phyloP scores from a whole-genome alignment of 371 early-diverging fungal species.

The Mortierella sp. region DNA sequence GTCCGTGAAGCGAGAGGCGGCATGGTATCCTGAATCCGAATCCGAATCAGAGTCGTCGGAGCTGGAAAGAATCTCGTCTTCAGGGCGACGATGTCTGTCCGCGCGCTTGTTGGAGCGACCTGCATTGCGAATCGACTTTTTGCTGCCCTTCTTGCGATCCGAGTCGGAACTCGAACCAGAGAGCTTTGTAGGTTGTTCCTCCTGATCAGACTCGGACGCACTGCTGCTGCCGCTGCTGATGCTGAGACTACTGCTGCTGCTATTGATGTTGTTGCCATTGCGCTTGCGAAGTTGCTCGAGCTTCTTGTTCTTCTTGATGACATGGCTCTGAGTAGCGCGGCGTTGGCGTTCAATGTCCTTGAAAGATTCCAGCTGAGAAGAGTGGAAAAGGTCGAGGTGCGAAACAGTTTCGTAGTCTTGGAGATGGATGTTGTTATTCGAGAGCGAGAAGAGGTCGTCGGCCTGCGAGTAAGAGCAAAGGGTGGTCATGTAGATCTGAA shows the following conservation, averaged over 20 bases:
- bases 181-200: not conserved
- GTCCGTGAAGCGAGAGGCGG: not conserved
- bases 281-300: slow-evolving; percentile 10
- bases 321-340: slow-evolving; percentile 12
- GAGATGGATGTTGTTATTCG: not conserved
- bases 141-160: slow-evolving; percentile 4
- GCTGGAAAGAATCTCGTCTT: slow-evolving; percentile 8
- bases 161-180: not conserved
- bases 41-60: not conserved
- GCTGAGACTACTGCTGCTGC: not conserved
- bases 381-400: slow-evolving; percentile 9
- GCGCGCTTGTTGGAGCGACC: slow-evolving; percentile 38
- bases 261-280: not conserved
- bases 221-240: not conserved
- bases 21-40: not conserved
- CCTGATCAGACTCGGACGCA: not conserved
- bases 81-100: slow-evolving; percentile 16
- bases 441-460: not conserved
- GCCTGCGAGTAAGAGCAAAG: slow-evolving; percentile 15
- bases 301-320: slow-evolving; percentile 17
- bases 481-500: slow-evolving; percentile 29
- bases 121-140: not conserved
- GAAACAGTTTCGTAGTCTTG: slow-evolving; percentile 20
- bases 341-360: slow-evolving; percentile 26
- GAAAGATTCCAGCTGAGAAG: slow-evolving; percentile 21